phyloP scores from a whole-genome alignment of 2,329 filamentous ascomycete species.

The Kalaharituber pfeilii region DNA sequence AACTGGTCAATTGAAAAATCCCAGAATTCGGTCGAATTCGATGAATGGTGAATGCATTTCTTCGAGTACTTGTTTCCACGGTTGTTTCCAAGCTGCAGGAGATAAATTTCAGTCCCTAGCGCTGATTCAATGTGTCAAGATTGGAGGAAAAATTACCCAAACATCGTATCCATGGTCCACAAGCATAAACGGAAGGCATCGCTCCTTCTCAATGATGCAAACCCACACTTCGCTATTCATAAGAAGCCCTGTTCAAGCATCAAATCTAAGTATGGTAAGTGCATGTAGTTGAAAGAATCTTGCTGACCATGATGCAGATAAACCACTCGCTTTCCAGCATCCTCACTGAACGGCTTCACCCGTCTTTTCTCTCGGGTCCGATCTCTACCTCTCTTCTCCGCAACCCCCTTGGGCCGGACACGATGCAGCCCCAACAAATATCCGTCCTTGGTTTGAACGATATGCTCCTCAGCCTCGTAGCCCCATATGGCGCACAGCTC shows the following conservation, averaged over 20 bases:
- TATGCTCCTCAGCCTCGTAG: conserved; percentile 88
- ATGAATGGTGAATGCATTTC: conserved; percentile 63
- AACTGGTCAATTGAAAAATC: conserved; percentile 98
- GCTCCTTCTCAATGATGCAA: conserved; percentile 67
- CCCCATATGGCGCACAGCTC: conserved; percentile 85
- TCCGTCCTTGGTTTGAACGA: conserved; percentile 85
- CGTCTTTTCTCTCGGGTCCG: conserved; percentile 44
- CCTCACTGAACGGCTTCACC: conserved; percentile 2
- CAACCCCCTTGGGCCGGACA: conserved; percentile 66
- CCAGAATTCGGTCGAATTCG: conserved; percentile 69
- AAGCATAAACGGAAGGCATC: conserved; percentile 73
- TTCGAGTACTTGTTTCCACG: conserved; percentile 98
- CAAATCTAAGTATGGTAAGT: background rate
- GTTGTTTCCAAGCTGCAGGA: conserved; percentile 68
- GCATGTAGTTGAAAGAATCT: background rate
- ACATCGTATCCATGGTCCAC: conserved; percentile 90
- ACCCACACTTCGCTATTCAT: conserved; percentile 99
- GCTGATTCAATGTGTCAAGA: background rate
- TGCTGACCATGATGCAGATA: conserved; percentile 71
- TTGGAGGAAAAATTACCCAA: conserved; percentile 43
- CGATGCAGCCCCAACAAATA: conserved; percentile 83
- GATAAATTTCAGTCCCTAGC: conserved; percentile 1
- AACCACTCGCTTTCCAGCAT: conserved; percentile 38
- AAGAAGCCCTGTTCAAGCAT: conserved; percentile 38
- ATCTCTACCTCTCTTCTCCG: conserved; percentile 44